Conservation (phyloP, 257 asterid genomes). For the Coffea canephora region DNA sequence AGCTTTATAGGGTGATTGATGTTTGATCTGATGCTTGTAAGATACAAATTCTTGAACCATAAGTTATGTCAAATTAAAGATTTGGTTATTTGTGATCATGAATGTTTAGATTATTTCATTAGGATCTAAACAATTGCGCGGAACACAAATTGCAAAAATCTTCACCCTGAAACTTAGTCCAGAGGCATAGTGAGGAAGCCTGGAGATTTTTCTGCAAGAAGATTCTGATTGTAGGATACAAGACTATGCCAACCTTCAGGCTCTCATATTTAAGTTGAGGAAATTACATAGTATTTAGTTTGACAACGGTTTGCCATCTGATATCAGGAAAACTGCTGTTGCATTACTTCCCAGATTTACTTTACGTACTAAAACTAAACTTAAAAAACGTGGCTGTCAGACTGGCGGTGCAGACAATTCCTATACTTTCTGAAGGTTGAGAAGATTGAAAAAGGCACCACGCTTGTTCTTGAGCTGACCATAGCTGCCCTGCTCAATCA, state of each 20-base stretch:
- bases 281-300: neutral
- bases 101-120: no score
- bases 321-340: neutral
- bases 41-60: no score
- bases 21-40: no score
- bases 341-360: neutral
- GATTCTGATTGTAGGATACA: no score
- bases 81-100: no score
- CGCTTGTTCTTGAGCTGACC: conserved; percentile 54
- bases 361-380: neutral
- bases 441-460: conserved; percentile 73
- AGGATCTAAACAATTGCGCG: no score
- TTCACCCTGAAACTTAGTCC: no score
- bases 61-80: no score
- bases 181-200: no score
- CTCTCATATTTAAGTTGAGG: neutral
- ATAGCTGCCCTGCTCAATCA: conserved; percentile 59
- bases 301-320: neutral
- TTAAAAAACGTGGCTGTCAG: neutral
- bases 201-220: no score
- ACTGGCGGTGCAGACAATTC: neutral
- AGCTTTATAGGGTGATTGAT: no score
- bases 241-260: neutral
- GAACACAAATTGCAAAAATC: no score
- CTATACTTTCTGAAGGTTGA: conserved; percentile 41